Evolutionary conservation across 1,139 yeast genomes (phyloP).

Genomic region (Saccharomyces hybrid): DNA sequence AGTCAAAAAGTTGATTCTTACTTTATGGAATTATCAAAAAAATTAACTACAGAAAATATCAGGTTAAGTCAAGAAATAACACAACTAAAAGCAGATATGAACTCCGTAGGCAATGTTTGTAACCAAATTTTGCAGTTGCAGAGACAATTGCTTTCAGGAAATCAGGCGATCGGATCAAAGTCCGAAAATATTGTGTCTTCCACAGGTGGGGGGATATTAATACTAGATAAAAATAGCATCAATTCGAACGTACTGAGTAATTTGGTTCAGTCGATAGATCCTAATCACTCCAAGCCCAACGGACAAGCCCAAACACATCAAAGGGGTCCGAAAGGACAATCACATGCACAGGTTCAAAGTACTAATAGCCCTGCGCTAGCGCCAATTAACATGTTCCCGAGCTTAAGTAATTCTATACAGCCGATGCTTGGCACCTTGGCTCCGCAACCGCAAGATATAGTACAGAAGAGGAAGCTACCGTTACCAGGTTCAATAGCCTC

Average conservation of each 20-base stretch:
- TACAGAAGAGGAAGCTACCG: slow-evolving; percentile 20
- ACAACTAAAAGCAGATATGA: slow-evolving; percentile 23
- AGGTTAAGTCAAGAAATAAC: slow-evolving; percentile 27
- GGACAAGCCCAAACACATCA: background rate
- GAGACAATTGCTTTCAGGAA: slow-evolving; percentile 12
- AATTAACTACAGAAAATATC: slow-evolving; percentile 27
- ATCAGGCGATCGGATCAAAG: background rate
- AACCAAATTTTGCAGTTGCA: slow-evolving; percentile 26
- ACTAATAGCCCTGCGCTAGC: slow-evolving; percentile 3
- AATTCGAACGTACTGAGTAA: slow-evolving; percentile 15
- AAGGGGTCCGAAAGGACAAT: background rate
- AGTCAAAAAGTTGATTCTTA: slow-evolving; percentile 16
- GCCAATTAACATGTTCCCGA: slow-evolving; percentile 6
- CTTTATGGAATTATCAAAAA: slow-evolving; percentile 23
- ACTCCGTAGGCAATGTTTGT: slow-evolving; percentile 22
- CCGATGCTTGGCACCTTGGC: background rate
- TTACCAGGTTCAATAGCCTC: slow-evolving; percentile 12
- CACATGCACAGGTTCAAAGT: background rate
- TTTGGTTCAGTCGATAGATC: slow-evolving; percentile 17
- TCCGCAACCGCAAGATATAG: slow-evolving; percentile 5
- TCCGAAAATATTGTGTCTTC: background rate
- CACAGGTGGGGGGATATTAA: slow-evolving; percentile 9
- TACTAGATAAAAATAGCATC: slow-evolving; percentile 22
- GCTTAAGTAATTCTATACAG: background rate
- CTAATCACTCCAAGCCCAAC: slow-evolving; percentile 5